A percentile compares a stretch with the other conserved stretches of the same genome.
phyloP scores from a whole-genome alignment of 23 red algal genomes.

The Gracilaria caudata region DNA sequence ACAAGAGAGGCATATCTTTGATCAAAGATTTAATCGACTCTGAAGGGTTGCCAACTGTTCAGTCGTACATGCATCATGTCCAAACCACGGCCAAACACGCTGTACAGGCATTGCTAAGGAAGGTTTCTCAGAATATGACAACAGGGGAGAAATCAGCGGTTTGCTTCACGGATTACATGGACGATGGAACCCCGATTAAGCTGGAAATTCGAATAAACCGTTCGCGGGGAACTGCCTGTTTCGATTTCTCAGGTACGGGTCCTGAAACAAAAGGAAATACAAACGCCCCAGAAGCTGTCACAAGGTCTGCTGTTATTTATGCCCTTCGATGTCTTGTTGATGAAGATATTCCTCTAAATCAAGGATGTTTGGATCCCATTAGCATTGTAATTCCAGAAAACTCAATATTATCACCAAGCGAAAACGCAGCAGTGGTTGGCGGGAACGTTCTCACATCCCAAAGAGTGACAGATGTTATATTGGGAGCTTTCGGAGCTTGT shows the following conservation, averaged over 20 bases:
- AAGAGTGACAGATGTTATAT: constrained; percentile 94
- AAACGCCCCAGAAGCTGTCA: constrained; percentile 91
- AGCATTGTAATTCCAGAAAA: constrained; percentile 75
- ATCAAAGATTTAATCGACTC: constrained; percentile 72
- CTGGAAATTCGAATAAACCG: constrained; percentile 74
- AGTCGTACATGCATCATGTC: constrained; percentile 92
- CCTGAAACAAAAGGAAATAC: constrained; percentile 81
- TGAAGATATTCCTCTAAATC: constrained; percentile 91
- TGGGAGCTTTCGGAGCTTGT: constrained; percentile 92
- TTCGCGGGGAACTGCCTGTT: constrained; percentile 65
- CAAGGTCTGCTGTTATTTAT: constrained; percentile 94
- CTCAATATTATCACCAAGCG: constrained; percentile 71
- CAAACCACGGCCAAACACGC: constrained; percentile 75
- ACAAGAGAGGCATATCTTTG: constrained; percentile 90
- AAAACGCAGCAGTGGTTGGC: constrained; percentile 85
- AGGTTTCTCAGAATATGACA: constrained; percentile 34
- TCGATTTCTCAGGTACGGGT: constrained; percentile 92
- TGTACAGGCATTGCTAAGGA: constrained; percentile 77
- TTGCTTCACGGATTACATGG: constrained; percentile 80
- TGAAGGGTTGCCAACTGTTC: constrained; percentile 62
- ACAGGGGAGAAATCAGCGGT: neutral
- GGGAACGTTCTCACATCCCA: constrained; percentile 99
- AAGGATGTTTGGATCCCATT: constrained; percentile 96
- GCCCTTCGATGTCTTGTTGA: constrained; percentile 93
- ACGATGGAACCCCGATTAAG: constrained; percentile 86